Evolutionary conservation across 495 filamentous ascomycete species (phyloP).

Genomic region (Corynascus novoguineensis): DNA sequence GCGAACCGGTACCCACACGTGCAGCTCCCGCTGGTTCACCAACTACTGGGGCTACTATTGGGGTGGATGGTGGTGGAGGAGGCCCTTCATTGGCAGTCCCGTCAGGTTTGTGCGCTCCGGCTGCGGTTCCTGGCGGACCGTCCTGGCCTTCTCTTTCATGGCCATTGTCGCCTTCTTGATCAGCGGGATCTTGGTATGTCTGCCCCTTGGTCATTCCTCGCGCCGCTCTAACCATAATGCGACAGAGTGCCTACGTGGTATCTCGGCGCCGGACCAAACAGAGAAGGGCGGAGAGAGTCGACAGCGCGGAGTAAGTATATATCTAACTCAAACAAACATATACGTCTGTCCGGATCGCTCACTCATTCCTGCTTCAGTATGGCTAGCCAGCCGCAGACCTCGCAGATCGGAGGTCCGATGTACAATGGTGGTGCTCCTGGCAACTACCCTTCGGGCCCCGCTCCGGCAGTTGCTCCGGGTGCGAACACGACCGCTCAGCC

Average conservation of each 20-base stretch:
- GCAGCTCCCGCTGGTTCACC: conserved; percentile 19
- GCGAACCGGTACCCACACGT: conserved; percentile 17
- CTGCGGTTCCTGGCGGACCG: conserved; percentile 18
- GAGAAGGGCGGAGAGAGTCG: neutral
- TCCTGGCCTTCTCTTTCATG: conserved; percentile 25
- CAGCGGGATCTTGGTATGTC: conserved; percentile 22
- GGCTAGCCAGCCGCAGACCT: neutral
- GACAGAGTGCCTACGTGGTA: conserved; percentile 11
- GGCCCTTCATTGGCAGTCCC: neutral
- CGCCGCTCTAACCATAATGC: neutral
- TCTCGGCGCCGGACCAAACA: conserved; percentile 1
- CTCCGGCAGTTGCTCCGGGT: neutral
- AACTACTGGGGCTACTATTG: conserved; percentile 28
- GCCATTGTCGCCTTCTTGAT: conserved; percentile 18
- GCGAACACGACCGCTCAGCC: neutral
- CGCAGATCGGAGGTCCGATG: neutral
- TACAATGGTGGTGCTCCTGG: neutral
- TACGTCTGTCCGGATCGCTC: neutral
- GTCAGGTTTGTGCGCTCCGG: conserved; percentile 3
- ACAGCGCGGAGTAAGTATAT: neutral
- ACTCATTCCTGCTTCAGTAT: neutral
- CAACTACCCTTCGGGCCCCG: neutral
- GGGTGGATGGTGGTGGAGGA: conserved; percentile 20
- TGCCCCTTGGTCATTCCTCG: neutral
- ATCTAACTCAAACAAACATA: neutral